Evolutionary conservation across 306 rosid species (phyloP).

Genomic region (Prunus kanzakura): DNA sequence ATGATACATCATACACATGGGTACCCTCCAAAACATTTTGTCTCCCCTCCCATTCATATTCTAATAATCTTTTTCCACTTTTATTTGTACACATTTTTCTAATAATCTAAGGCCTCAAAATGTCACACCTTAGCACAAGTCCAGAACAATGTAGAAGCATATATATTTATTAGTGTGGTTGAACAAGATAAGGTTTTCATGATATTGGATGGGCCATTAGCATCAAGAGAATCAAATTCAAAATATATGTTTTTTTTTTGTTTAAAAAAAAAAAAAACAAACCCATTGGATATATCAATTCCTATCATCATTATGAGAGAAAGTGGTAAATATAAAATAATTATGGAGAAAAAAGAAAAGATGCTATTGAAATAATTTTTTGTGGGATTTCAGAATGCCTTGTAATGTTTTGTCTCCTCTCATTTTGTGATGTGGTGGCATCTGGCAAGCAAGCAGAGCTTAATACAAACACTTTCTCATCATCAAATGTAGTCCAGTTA

Average conservation of each 20-base stretch:
- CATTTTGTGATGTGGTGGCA: neutral
- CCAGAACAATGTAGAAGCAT: slow-evolving; percentile 47
- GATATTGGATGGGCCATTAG: slow-evolving; percentile 22
- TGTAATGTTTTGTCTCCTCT: neutral
- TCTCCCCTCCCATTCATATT: slow-evolving; percentile 21
- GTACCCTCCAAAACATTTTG: slow-evolving; percentile 45
- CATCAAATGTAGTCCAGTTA: neutral
- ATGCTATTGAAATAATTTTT: neutral
- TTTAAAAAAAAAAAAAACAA: too few relatives aligned
- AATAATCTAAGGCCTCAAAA: slow-evolving; percentile 23
- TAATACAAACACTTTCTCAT: neutral
- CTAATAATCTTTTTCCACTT: neutral
- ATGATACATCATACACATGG: neutral
- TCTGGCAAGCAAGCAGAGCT: neutral
- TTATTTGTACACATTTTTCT: neutral
- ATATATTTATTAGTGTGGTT: slow-evolving; percentile 3
- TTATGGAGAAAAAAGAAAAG: neutral
- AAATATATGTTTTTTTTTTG: too few relatives aligned
- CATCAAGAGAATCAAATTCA: slow-evolving; percentile 9
- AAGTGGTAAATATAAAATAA: slow-evolving; percentile 11
- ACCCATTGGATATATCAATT: neutral
- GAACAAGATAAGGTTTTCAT: slow-evolving; percentile 35
- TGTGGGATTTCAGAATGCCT: neutral
- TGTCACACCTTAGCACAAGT: slow-evolving; percentile 34
- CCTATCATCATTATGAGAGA: slow-evolving; percentile 13